phyloP scores from a whole-genome alignment of 148 eudicot genomes.

The Rhododendron vialii region DNA sequence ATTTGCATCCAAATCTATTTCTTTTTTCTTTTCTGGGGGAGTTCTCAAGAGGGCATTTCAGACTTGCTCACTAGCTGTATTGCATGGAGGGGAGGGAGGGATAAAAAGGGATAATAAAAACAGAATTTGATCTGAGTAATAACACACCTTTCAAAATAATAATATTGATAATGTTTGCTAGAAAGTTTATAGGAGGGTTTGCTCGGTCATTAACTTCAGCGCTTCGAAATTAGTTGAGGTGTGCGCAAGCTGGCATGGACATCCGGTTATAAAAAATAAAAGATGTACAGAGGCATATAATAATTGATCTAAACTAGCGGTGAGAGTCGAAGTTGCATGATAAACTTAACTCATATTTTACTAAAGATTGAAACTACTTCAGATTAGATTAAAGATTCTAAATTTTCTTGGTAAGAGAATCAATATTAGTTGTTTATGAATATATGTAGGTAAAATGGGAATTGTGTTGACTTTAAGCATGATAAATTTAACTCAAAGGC shows the following conservation, averaged over 20 bases:
- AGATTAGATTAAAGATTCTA: neutral
- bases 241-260: too few species aligned
- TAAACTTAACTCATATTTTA: too few species aligned
- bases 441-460: neutral
- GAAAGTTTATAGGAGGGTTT: neutral
- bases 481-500: neutral
- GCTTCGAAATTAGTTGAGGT: neutral
- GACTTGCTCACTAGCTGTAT: neutral
- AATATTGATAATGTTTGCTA: neutral
- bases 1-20: too few species aligned
- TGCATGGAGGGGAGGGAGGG: too few species aligned
- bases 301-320: neutral
- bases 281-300: neutral
- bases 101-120: neutral
- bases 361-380: neutral
- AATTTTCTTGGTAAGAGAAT: neutral
- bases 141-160: neutral
- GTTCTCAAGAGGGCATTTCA: neutral
- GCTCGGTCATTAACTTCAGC: too few species aligned
- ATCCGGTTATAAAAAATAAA: neutral
- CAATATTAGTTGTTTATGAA: neutral
- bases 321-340: too few species aligned
- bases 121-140: neutral
- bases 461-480: neutral
- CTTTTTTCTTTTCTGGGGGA: too few species aligned